Percentiles rank a stretch among this genome's conserved stretches.
Conservation (phyloP, 257 asterid genomes). For the Gynochthodes officinalis region DNA sequence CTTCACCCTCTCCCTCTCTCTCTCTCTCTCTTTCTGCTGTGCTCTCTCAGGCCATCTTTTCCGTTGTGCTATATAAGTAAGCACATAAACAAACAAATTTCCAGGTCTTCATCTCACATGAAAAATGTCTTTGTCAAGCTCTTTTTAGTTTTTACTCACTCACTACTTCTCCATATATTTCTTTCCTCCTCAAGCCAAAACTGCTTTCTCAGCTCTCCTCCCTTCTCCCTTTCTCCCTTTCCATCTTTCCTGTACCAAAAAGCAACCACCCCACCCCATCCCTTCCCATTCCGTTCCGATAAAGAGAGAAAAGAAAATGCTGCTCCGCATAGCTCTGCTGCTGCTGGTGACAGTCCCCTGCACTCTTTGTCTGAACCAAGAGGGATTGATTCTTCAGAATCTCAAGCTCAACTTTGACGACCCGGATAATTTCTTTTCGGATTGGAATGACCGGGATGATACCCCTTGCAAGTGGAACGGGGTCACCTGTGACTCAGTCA, state of each 20-base stretch:
- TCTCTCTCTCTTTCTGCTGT: neutral
- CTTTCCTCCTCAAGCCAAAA: neutral
- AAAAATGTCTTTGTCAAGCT: constrained; percentile 35
- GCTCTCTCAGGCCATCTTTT: neutral
- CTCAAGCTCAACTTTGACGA: constrained; percentile 71
- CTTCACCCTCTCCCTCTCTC: neutral
- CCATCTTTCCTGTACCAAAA: neutral
- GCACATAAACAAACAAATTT: constrained; percentile 28
- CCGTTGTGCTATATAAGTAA: constrained; percentile 11
- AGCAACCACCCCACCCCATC: neutral
- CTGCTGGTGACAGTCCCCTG: constrained; percentile 23
- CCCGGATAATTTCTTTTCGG: constrained; percentile 60
- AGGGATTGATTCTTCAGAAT: constrained; percentile 54
- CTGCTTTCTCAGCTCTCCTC: too few relatives aligned
- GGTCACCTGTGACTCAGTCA: constrained; percentile 52
- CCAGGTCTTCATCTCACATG: constrained; percentile 23
- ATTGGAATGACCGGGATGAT: constrained; percentile 57
- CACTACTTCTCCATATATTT: neutral
- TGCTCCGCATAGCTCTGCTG: constrained; percentile 24
- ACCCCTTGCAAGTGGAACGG: constrained; percentile 86
- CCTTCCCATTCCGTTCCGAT: neutral
- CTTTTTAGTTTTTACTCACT: constrained; percentile 11
- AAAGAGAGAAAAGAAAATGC: constrained; percentile 6
- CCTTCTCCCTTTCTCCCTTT: neutral
- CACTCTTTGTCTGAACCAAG: constrained; percentile 54